These are phyloP conservation scores for Cucurbita pepo DNA, from an alignment of 306 rosid genomes.

Conservation along the genomic window DNA sequence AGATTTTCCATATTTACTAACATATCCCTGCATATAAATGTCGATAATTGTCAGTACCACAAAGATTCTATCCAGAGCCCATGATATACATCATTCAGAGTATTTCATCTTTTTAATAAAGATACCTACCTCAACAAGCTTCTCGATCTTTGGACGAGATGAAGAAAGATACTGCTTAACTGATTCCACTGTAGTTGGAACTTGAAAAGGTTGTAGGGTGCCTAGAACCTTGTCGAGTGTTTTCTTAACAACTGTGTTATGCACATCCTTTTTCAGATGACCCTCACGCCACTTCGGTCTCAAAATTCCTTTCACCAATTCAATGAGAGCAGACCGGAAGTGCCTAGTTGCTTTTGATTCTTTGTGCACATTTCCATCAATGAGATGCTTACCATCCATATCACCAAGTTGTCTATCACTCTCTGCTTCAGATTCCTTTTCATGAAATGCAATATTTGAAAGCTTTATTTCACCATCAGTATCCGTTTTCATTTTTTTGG, in stretches of 20 bases:
- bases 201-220: constrained; percentile 54
- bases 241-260: constrained; percentile 62
- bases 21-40: constrained; percentile 77
- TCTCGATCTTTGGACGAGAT: constrained; percentile 49
- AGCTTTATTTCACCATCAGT: constrained; percentile 15
- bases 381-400: constrained; percentile 24
- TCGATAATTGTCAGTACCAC: constrained; percentile 21
- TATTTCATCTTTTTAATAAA: constrained; percentile 9
- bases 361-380: constrained; percentile 29
- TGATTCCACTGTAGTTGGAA: constrained; percentile 45
- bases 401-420: constrained; percentile 27
- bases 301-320: constrained; percentile 66
- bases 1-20: constrained; percentile 65
- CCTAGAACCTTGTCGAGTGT: constrained; percentile 71
- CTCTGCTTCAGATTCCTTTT: constrained; percentile 27
- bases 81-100: constrained; percentile 6
- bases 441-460: constrained; percentile 31
- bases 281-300: constrained; percentile 91
- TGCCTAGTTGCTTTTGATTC: constrained; percentile 38
- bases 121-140: constrained; percentile 69
- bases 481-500: constrained; percentile 14
- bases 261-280: constrained; percentile 63
- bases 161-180: constrained; percentile 50
- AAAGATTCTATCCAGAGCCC: constrained; percentile 7
- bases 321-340: constrained; percentile 63